These are phyloP conservation scores for Candida golubevii DNA, from an alignment of 805 yeast species.

Conservation along the genomic window DNA sequence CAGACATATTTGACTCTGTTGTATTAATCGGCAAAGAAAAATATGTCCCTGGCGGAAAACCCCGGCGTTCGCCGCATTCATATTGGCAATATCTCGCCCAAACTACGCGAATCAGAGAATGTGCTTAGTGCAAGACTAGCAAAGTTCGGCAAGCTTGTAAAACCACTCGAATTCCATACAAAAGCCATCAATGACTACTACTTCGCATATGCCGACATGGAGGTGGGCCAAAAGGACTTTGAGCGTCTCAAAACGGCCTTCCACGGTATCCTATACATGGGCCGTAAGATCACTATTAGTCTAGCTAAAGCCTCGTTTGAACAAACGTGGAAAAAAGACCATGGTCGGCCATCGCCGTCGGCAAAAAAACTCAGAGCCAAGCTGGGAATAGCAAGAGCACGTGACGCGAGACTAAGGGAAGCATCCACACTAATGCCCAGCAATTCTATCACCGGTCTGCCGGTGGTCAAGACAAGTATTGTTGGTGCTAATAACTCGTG, in stretches of 20 bases:
- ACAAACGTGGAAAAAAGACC: slow-evolving; percentile 44
- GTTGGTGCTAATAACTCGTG: slow-evolving; percentile 16
- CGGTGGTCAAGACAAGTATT: slow-evolving; percentile 11
- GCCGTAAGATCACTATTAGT: slow-evolving; percentile 57
- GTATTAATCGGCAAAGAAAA: too few species aligned
- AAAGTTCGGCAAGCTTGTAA: slow-evolving; percentile 55
- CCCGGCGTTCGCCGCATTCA: slow-evolving; percentile 38
- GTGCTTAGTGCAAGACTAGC: slow-evolving; percentile 54
- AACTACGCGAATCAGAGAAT: slow-evolving; percentile 40
- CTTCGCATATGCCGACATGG: slow-evolving; percentile 67
- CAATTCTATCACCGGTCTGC: slow-evolving; percentile 21
- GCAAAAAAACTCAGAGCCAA: slow-evolving; percentile 23
- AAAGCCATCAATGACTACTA: slow-evolving; percentile 51
- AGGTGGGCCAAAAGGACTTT: slow-evolving; percentile 43
- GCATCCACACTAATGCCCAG: slow-evolving; percentile 23
- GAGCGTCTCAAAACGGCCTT: slow-evolving; percentile 51
- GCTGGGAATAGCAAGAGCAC: slow-evolving; percentile 29
- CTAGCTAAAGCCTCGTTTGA: slow-evolving; percentile 53
- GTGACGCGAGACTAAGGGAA: slow-evolving; percentile 42
- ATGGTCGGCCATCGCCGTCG: slow-evolving; percentile 32
- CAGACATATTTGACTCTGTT: too few species aligned
- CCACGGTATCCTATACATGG: slow-evolving; percentile 74
- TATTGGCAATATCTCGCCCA: slow-evolving; percentile 63
- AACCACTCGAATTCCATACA: slow-evolving; percentile 47
- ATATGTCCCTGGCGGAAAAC: neutral